Evolutionary conservation across 106 monocot species (phyloP), one percentile per base, ranked within the genome.

Genomic region (Dendrobium officinale): DNA sequence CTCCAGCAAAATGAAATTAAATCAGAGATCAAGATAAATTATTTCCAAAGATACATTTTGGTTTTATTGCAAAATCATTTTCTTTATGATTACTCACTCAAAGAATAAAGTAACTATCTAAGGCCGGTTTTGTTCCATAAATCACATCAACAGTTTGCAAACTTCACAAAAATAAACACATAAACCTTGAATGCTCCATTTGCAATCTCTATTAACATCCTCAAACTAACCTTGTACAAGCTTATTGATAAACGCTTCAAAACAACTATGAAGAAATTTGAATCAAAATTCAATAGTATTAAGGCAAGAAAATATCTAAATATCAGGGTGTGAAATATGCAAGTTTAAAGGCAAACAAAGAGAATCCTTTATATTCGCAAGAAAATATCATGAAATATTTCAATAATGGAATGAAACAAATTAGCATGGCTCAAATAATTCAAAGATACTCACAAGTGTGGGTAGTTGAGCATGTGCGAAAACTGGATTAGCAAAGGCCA

Each of bases 391-490:
- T 70, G 13, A 37, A 70, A 37, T 70, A 37, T 9, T 22, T 66
- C 26, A n/a, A 24, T 26, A n/a, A 72, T 26, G 10, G 41, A 74
- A 20, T 18, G n/a, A 43, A 42, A 43, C n/a, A 74, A 22, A 74
- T 3, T 44, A 9, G n/a, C 5, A 5, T 44, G 40, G n/a, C 5
- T 3, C 16, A 13, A 44, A 74, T 19, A 20, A 42, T 61, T 51
- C 24, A 47, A 49, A 73, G 10, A 58, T 41, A 47, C 87, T 91
- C 51, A 99, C 99, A 91, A 95, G 68, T 79, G 86, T 83, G 81
- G 99, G 99, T 29, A 99, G 87, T 72, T 90, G 92, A 54, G 91
- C 87, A 82, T 99, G 99, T 41, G 93, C 84, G 78, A 88, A 99
- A 26, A 99, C 86, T 59, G 99, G 88, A 91, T 95, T 99, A 29